phyloP scores from a whole-genome alignment of 495 filamentous ascomycete species.

The Parathielavia appendiculata region DNA sequence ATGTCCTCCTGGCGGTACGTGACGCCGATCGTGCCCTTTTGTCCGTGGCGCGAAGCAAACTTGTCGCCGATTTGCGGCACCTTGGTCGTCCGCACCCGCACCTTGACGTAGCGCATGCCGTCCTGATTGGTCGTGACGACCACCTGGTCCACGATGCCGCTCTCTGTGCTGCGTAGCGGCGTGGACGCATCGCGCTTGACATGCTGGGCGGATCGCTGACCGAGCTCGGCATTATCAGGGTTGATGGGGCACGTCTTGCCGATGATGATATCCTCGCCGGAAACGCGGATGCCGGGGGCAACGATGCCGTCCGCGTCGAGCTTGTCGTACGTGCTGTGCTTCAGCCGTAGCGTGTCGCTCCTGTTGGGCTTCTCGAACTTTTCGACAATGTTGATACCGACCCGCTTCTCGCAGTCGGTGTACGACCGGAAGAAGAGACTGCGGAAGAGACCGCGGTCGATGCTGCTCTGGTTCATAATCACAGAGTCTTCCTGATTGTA shows the following conservation, averaged over 20 bases:
- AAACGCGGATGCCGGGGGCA: constrained; percentile 85
- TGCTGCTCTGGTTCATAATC: constrained; percentile 99
- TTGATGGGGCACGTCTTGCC: constrained; percentile 95
- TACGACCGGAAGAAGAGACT: constrained; percentile 98
- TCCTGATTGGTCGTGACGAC: constrained; percentile 88
- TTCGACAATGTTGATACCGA: constrained; percentile 85
- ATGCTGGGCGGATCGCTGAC: constrained; percentile 81
- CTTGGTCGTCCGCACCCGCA: constrained; percentile 95
- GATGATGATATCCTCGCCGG: constrained; percentile 98
- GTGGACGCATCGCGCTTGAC: constrained; percentile 93
- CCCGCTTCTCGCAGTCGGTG: constrained; percentile 88
- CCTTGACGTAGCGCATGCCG: constrained; percentile 88
- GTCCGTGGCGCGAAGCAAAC: constrained; percentile 97
- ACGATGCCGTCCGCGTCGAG: constrained; percentile 93
- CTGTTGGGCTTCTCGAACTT: constrained; percentile 90
- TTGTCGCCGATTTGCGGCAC: constrained; percentile 98
- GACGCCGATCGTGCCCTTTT: constrained; percentile 98
- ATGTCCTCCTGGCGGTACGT: constrained; percentile 97
- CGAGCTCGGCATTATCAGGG: constrained; percentile 87
- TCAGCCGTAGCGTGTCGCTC: constrained; percentile 79
- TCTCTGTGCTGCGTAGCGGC: constrained; percentile 89
- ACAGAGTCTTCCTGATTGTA: constrained; percentile 99
- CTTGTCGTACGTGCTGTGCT: constrained; percentile 97
- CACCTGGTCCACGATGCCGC: constrained; percentile 91
- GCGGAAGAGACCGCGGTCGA: constrained; percentile 93